A percentile compares a stretch with the other conserved stretches of the same genome.
Evolutionary conservation across 805 yeast species (phyloP).

Genomic region (Saturnispora bothae): DNA sequence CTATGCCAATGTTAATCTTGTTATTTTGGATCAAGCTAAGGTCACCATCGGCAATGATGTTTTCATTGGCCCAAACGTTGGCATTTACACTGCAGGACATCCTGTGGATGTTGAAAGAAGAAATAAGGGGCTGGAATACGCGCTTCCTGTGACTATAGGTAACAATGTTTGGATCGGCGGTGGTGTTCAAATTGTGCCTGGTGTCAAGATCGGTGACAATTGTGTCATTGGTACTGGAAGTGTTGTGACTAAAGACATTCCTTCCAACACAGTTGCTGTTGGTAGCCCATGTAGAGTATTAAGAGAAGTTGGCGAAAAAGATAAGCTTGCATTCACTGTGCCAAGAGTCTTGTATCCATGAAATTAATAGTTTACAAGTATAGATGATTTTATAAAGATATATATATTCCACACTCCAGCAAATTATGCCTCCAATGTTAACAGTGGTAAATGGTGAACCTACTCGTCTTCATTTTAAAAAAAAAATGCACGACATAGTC

Average conservation of each 20-base stretch:
- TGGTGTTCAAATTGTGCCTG: constrained; percentile 45
- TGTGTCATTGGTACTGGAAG: constrained; percentile 60
- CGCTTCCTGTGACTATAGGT: constrained; percentile 48
- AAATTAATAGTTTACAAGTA: too few species aligned
- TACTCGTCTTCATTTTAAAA: too few species aligned
- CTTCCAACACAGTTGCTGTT: constrained; percentile 44
- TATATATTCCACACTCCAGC: too few species aligned
- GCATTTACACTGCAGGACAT: constrained; percentile 54
- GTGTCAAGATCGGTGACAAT: constrained; percentile 54
- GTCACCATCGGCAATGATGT: constrained; percentile 53
- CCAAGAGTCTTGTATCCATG: too few species aligned
- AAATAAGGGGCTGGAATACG: constrained; percentile 38
- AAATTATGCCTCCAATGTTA: too few species aligned
- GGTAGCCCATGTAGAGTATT: constrained; percentile 38
- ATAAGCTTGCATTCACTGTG: constrained; percentile 1
- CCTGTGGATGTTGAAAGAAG: constrained; percentile 42
- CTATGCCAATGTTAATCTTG: constrained; percentile 48
- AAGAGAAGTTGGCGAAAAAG: constrained; percentile 1
- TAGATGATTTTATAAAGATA: too few species aligned
- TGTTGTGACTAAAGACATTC: constrained; percentile 49
- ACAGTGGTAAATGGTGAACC: too few species aligned
- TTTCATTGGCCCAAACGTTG: constrained; percentile 53
- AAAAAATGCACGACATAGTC: too few species aligned
- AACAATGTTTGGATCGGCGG: constrained; percentile 63
- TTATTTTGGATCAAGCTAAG: constrained; percentile 48